Evolutionary conservation across 2,329 filamentous ascomycete genomes (phyloP).

Genomic region (Sclerotinia trifoliorum): DNA sequence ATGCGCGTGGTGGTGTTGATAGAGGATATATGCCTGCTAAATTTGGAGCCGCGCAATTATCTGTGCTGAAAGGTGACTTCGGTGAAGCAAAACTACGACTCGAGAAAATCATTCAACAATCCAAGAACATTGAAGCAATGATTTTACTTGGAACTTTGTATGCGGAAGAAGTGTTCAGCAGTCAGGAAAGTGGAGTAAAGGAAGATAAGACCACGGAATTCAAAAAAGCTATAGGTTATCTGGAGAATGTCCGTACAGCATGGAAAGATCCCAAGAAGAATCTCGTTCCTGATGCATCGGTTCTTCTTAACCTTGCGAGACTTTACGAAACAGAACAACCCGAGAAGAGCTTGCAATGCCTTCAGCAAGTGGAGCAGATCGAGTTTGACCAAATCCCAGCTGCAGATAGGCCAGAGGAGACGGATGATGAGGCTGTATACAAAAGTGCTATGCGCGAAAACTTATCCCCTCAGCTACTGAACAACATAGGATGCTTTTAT

Average conservation of each 20-base stretch:
- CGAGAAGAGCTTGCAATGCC: conserved; percentile 87
- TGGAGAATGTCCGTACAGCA: conserved; percentile 79
- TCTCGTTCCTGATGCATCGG: conserved; percentile 75
- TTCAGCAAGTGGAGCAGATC: conserved; percentile 88
- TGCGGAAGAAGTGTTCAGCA: conserved; percentile 88
- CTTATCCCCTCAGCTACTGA: conserved; percentile 85
- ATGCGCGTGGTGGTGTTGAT: conserved; percentile 87
- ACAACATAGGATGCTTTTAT: conserved; percentile 96
- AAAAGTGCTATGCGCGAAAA: conserved; percentile 68
- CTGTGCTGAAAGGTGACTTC: conserved; percentile 77
- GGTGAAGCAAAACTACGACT: conserved; percentile 90
- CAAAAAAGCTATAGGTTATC: conserved; percentile 80
- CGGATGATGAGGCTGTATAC: conserved; percentile 59
- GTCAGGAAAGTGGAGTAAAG: conserved; percentile 67
- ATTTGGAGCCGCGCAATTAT: conserved; percentile 88
- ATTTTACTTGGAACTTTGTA: conserved; percentile 87
- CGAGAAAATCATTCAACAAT: conserved; percentile 89
- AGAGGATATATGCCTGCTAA: conserved; percentile 91
- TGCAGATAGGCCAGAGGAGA: conserved; percentile 61
- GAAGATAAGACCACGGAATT: conserved; percentile 85
- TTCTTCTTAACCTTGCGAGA: conserved; percentile 86
- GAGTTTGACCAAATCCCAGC: conserved; percentile 76
- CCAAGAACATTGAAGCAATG: conserved; percentile 84
- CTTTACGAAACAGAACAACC: conserved; percentile 84
- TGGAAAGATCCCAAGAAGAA: conserved; percentile 95